Evolutionary conservation across 139 green algal genomes (phyloP), one percentile per base, ranked within the genome.

Genomic region (Diplosphaera chodatii): DNA sequence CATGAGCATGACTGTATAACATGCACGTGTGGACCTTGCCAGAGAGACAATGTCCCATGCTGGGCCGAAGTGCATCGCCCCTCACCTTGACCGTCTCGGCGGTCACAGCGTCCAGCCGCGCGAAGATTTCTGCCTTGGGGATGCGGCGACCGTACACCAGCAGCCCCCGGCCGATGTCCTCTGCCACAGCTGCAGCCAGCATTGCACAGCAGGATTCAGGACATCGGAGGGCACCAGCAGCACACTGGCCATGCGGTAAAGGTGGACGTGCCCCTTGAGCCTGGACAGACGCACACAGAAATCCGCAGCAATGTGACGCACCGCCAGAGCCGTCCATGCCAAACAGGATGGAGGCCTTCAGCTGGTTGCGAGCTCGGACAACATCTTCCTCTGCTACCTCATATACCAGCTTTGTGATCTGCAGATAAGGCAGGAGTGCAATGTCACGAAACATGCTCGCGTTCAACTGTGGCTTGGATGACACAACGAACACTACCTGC

Each of bases 111-210:
- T 99, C 94, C 73, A 99, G 98, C 75, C 91, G 86, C 3, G 91
- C 90, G 84, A 98, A 98, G 73, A 99, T 82, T 84, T 99, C 95
- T 2, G 91, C 90, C 82, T 91, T 93, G 67, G 92, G 88, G 25
- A 99, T 84, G 67, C 93, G 85, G 68, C 96, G 91, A 22, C 92
- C 93, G 73, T 99, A 98, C 30, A 93, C 90, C 71, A 99, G 83
- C 76, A 98, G 80, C 80, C 95, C 89, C 34, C 94, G 86, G n/a
- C 91, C 92, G 71, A 99, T 95, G 66, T 97, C 94, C 87, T 98
- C 93, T 0, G 93, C 92, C 18, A 91, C 73, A 41, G 88, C 87
- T 92, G 85, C 63, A 62, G 55, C 31, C n/a, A 32, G 4, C 69
- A 31, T 29, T 29, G 15, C 48, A 34, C 10, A 6, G 41, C 41